Base-by-base conservation (phyloP, 495 filamentous ascomycete genomes). In the Penicillium soppii region DNA sequence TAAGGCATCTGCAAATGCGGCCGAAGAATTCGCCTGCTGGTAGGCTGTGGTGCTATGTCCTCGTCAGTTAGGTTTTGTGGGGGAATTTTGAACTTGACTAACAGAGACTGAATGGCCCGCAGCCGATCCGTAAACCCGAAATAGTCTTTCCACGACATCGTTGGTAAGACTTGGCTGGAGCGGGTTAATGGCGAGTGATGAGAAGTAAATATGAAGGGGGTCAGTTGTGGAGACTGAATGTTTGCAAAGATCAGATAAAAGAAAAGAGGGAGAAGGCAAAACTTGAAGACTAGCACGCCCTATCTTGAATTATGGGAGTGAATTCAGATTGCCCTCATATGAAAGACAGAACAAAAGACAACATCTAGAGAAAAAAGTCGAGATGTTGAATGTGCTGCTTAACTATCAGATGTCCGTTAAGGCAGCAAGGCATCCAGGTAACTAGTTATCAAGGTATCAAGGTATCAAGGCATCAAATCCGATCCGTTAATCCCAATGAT, bases 101-200 rank as follows among this genome's bases (percentile, higher is more conserved):
- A 75, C 74, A 77, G 66, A 23, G 74, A 72, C 56, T 76, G 71
- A 40, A 82, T 77, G 12, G 61, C 60, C 33, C 61, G 62, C 42
- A 85, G 61, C 43, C 82, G 67, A 33, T 79, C 77, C 16, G 79
- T 70, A 57, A 85, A 84, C 9, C 70, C 70, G 47, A 83, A 50
- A 3, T 53, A 27, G 12, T 57, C 59, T 44, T 57, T 72, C 73
- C 73, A 76, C 17, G 67, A 64, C 57, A 73, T 75, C 69, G 75
- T 64, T 42, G 30, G 13, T 7, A 37, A 13, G 3, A 26, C 13
- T 12, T 32, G 10, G 8, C 13, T 7, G 29, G 30, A 29, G 22
- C 27, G 27, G 32, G 35, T 38, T 48, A 41, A 29, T 9, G n/a
- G n/a, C n/a, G n/a, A n/a, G n/a, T n/a, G n/a, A 48, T 16, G 15